Evolutionary conservation across 1,284 basidiomycete species (phyloP).

Genomic region (Jaminaea rosea): DNA sequence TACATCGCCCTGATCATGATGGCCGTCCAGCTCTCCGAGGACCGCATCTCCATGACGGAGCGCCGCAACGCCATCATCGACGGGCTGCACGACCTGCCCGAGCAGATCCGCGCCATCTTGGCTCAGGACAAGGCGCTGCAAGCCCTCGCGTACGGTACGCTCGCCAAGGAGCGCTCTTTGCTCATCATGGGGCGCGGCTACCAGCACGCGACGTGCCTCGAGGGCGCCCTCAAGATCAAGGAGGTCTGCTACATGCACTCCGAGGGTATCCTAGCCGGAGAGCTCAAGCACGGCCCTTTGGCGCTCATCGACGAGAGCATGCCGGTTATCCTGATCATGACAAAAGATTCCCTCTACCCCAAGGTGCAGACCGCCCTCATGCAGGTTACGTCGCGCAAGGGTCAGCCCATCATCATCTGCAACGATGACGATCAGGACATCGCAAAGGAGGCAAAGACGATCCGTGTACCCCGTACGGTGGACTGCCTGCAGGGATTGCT

Average conservation of each 20-base stretch:
- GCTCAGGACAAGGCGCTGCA: slow-evolving; percentile 71
- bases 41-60: slow-evolving; percentile 82
- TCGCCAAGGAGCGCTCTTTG: slow-evolving; percentile 73
- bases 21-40: slow-evolving; percentile 92
- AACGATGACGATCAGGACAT: slow-evolving; percentile 85
- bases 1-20: slow-evolving; percentile 98
- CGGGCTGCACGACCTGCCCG: slow-evolving; percentile 79
- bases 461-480: slow-evolving; percentile 68
- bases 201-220: slow-evolving; percentile 93
- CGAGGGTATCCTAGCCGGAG: slow-evolving; percentile 77
- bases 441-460: slow-evolving; percentile 63
- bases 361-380: slow-evolving; percentile 93
- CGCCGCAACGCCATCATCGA: slow-evolving; percentile 90
- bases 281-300: slow-evolving; percentile 96
- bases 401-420: slow-evolving; percentile 85
- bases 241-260: slow-evolving; percentile 63
- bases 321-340: slow-evolving; percentile 80
- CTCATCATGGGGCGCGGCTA: slow-evolving; percentile 97
- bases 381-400: slow-evolving; percentile 95
- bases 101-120: slow-evolving; percentile 80
- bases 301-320: slow-evolving; percentile 97
- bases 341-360: slow-evolving; percentile 92
- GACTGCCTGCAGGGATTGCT: slow-evolving; percentile 92
- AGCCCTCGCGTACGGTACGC: slow-evolving; percentile 68
- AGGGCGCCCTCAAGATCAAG: slow-evolving; percentile 99